Evolutionary conservation across 192 early-diverging fungal species (phyloP).

Genomic region (Backusella luteola): DNA sequence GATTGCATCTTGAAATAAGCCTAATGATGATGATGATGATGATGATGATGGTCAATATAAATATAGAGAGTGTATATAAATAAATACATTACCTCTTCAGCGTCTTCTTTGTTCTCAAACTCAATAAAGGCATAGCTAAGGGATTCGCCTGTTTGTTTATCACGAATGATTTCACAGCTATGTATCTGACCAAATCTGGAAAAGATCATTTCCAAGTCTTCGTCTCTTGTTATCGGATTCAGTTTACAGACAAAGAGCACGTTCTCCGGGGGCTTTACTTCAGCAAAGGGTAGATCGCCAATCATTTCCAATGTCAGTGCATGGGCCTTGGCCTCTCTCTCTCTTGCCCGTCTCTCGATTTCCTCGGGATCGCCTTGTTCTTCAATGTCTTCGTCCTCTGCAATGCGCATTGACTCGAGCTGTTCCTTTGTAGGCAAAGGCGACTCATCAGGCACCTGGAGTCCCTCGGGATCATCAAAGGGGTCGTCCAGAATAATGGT

Average conservation of each 20-base stretch:
- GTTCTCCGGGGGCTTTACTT: conserved; percentile 96
- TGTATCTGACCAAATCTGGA: conserved; percentile 84
- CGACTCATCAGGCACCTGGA: conserved; percentile 65
- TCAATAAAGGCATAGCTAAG: conserved; percentile 97
- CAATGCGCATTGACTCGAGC: conserved; percentile 70
- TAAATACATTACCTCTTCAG: conserved; percentile 59
- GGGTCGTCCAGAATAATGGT: conserved; percentile 93
- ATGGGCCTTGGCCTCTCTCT: conserved; percentile 75
- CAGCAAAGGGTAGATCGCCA: conserved; percentile 95
- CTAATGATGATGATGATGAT: not conserved
- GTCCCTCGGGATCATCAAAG: conserved; percentile 75
- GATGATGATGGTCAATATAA: not conserved
- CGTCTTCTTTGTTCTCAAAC: conserved; percentile 82
- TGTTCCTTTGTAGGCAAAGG: conserved; percentile 77
- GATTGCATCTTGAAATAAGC: conserved; percentile 98
- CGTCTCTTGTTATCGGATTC: conserved; percentile 85
- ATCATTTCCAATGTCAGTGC: conserved; percentile 98
- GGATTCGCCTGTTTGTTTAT: conserved; percentile 77
- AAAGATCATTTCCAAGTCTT: conserved; percentile 92
- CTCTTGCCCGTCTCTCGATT: conserved; percentile 62
- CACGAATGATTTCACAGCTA: conserved; percentile 91
- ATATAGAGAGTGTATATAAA: not conserved
- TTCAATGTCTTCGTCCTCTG: conserved; percentile 74
- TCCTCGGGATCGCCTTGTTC: conserved; percentile 59
- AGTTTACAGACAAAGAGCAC: conserved; percentile 95